phyloP scores from a whole-genome alignment of 2,329 filamentous ascomycete genomes.

The Epichloe bromicola region DNA sequence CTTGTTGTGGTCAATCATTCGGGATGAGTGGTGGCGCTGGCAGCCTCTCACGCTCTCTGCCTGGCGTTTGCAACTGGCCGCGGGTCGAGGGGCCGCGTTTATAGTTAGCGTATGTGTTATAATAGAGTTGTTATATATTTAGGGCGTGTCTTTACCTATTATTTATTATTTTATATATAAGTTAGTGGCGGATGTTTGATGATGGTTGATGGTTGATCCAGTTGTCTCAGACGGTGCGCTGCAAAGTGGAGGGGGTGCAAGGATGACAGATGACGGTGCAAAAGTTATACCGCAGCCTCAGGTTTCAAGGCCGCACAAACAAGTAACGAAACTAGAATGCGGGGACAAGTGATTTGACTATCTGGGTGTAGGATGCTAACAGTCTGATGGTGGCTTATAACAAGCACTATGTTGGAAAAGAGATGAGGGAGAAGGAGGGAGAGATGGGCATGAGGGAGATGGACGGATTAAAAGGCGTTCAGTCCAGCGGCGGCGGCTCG shows the following conservation, averaged over 20 bases:
- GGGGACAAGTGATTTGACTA: not conserved
- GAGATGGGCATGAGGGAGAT: not conserved
- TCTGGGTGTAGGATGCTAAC: not conserved
- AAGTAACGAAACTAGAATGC: not conserved
- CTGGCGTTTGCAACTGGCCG: not conserved
- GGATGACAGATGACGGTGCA: no score
- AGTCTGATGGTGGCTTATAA: not conserved
- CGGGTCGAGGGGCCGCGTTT: no score
- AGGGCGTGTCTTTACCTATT: no score
- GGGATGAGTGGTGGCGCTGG: no score
- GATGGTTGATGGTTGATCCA: no score
- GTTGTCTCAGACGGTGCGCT: no score
- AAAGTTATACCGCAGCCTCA: not conserved
- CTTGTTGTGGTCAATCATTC: not conserved
- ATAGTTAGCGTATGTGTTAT: no score
- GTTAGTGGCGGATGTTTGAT: no score
- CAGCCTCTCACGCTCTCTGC: not conserved
- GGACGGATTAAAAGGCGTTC: not conserved
- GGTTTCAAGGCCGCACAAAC: not conserved
- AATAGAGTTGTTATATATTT: no score
- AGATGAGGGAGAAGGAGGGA: not conserved
- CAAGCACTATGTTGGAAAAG: not conserved
- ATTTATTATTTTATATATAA: no score
- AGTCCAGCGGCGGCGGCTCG: not conserved
- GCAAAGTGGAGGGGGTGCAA: no score